Conservation (phyloP, 495 filamentous ascomycete species). For the Penicillium egyptiacum region DNA sequence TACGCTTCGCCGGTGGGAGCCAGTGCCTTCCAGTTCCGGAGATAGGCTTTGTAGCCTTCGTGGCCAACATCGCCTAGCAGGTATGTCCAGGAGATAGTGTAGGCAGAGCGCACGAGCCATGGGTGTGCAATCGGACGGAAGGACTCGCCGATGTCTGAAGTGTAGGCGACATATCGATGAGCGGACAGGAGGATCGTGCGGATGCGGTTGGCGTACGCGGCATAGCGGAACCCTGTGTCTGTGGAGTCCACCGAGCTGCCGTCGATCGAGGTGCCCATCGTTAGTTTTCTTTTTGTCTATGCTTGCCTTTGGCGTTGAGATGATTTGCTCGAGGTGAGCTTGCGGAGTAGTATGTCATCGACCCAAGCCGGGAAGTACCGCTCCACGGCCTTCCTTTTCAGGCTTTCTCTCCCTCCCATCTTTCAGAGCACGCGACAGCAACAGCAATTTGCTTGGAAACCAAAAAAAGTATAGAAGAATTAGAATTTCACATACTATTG, state of each 20-base stretch:
- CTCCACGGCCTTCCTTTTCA: neutral
- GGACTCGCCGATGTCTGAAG: constrained; percentile 93
- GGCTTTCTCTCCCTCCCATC: neutral
- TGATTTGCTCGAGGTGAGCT: neutral
- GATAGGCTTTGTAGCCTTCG: constrained; percentile 94
- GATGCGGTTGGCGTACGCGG: constrained; percentile 82
- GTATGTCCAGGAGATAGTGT: constrained; percentile 91
- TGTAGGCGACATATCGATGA: constrained; percentile 97
- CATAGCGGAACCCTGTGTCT: constrained; percentile 82
- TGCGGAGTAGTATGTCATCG: constrained; percentile 12
- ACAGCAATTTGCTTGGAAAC: neutral
- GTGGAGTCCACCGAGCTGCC: constrained; percentile 75
- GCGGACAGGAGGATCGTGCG: constrained; percentile 87
- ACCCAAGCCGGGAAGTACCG: constrained; percentile 11
- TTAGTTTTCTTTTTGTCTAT: constrained; percentile 13
- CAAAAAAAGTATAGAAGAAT: neutral
- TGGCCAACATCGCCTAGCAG: constrained; percentile 85
- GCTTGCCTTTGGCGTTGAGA: constrained; percentile 3
- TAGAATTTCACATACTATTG: constrained; percentile 65
- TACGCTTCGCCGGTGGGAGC: constrained; percentile 42
- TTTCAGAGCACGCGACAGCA: constrained; percentile 4
- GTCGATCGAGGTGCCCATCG: constrained; percentile 16
- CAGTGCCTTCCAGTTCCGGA: constrained; percentile 67
- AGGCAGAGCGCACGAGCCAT: constrained; percentile 73
- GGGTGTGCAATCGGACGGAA: constrained; percentile 94